phyloP scores from a whole-genome alignment of 169 alveolate genomes.

The Theileria orientalis region DNA sequence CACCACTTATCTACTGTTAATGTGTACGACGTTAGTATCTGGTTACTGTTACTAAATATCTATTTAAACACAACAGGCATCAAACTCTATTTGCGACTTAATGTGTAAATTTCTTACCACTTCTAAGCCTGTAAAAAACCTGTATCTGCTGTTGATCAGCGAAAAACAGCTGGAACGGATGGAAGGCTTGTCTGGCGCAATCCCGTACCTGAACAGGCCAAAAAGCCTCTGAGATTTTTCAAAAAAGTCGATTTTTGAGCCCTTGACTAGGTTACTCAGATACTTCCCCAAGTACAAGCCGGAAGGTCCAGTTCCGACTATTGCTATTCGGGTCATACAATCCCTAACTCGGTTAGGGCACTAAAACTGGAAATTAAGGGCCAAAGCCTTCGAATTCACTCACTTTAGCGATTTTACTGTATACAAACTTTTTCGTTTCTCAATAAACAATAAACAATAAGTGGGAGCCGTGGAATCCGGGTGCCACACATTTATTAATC shows the following conservation, averaged over 20 bases:
- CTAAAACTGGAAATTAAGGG: no score
- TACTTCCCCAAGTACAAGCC: constrained; percentile 82
- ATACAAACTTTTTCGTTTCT: no score
- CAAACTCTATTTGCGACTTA: not conserved
- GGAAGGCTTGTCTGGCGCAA: constrained; percentile 83
- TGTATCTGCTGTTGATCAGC: no score
- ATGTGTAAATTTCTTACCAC: not conserved
- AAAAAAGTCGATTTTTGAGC: constrained; percentile 77
- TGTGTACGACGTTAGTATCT: not conserved
- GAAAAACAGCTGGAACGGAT: constrained; percentile 74
- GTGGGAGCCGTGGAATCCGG: not conserved
- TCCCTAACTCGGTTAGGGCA: no score
- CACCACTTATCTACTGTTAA: not conserved
- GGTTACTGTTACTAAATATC: not conserved
- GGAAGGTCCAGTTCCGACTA: constrained; percentile 87
- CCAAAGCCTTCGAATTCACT: no score
- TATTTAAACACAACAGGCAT: not conserved
- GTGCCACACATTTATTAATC: not conserved
- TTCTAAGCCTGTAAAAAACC: no score
- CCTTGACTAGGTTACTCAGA: constrained; percentile 53
- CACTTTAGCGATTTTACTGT: no score
- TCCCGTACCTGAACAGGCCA: constrained; percentile 84
- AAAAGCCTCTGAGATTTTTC: constrained; percentile 80
- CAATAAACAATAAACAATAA: no score
- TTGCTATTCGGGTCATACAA: constrained; percentile 67